Evolutionary conservation across 176 grass and related monocot species (phyloP).

Genomic region (Aegilops longissima): DNA sequence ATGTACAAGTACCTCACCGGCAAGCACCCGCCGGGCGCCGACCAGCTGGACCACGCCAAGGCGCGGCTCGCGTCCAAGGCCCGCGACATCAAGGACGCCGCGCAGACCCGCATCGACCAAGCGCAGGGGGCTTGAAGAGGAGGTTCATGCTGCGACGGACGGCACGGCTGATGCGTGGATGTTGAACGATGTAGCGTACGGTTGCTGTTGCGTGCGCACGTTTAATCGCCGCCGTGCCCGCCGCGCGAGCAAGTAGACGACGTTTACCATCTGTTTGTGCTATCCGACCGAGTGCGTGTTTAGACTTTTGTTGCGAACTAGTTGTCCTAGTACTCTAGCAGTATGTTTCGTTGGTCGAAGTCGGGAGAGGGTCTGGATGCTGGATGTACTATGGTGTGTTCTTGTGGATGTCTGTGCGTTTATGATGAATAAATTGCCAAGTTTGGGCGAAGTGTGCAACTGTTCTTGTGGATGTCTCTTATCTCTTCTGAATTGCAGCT

Average conservation of each 20-base stretch:
- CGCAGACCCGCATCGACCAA: constrained; percentile 69
- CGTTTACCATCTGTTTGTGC: neutral
- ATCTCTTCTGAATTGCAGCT: too few species aligned
- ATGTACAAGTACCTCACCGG: constrained; percentile 97
- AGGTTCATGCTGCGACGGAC: neutral
- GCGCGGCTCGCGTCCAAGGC: constrained; percentile 75
- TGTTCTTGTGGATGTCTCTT: too few species aligned
- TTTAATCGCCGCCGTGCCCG: neutral
- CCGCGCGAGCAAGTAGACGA: neutral
- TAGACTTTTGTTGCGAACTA: neutral
- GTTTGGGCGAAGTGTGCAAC: neutral
- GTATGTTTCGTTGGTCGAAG: neutral
- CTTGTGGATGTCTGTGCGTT: neutral
- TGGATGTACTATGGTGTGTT: constrained; percentile 27
- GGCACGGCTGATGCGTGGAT: neutral
- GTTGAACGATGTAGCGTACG: neutral
- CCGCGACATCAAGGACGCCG: constrained; percentile 73
- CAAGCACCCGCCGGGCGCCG: constrained; percentile 79
- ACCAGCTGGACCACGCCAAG: constrained; percentile 85
- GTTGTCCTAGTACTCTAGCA: neutral
- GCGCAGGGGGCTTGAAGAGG: constrained; percentile 37
- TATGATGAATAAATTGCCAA: neutral
- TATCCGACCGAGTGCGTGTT: constrained; percentile 7
- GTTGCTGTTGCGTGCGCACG: neutral
- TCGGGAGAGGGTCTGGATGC: constrained; percentile 7